These are phyloP conservation scores for Pseudogymnoascus sp. DNA, from an alignment of 2,329 filamentous ascomycete species.

Conservation along the genomic window DNA sequence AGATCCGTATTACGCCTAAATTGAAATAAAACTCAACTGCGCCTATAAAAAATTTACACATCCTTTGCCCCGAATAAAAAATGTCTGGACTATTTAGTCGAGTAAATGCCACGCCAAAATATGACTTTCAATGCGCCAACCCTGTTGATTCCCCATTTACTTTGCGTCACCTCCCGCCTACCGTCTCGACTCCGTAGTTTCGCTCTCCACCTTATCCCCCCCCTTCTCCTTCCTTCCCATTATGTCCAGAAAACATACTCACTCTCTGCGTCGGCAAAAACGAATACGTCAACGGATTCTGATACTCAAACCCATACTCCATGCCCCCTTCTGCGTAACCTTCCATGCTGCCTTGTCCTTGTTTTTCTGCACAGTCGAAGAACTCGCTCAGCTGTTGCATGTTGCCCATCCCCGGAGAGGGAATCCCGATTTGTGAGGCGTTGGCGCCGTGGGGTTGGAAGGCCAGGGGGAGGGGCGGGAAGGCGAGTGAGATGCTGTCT, in stretches of 20 bases:
- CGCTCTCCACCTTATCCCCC: background rate
- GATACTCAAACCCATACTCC: constrained; percentile 15
- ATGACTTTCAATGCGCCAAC: background rate
- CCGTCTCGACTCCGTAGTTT: background rate
- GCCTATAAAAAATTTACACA: background rate
- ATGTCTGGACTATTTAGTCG: background rate
- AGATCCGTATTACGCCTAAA: background rate
- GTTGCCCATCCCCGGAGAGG: constrained; percentile 11
- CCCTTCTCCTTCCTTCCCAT: constrained; percentile 9
- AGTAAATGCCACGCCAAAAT: background rate
- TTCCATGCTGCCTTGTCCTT: background rate
- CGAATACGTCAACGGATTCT: constrained; percentile 22
- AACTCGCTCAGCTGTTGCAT: background rate
- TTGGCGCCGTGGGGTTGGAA: constrained; percentile 23
- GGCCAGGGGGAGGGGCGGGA: constrained; percentile 28
- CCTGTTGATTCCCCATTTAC: background rate
- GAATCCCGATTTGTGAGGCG: constrained; percentile 13
- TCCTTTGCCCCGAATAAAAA: background rate
- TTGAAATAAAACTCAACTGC: background rate
- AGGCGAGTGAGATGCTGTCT: constrained; percentile 29
- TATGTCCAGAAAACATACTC: constrained; percentile 21
- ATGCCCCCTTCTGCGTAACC: background rate
- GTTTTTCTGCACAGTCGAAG: background rate
- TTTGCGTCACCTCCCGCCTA: background rate
- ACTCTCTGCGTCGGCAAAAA: constrained; percentile 23